These are phyloP conservation scores for Eucalyptus polyanthemos DNA, from an alignment of 345 rosid genomes.

Conservation along the genomic window DNA sequence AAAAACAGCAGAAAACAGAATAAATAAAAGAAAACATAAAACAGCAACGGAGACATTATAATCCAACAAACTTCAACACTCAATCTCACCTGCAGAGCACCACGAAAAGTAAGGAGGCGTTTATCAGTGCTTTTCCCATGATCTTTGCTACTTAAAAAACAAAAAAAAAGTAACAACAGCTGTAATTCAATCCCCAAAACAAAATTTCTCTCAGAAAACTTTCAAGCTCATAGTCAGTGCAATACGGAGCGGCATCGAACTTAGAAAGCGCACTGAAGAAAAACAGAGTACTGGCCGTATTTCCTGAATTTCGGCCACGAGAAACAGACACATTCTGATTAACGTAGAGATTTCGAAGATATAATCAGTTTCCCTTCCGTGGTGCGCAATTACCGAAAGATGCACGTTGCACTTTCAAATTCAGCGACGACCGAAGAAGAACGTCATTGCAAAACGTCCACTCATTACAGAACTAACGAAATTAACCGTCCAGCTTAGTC, in stretches of 20 bases:
- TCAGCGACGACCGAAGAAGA: background rate
- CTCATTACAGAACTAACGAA: background rate
- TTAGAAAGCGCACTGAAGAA: background rate
- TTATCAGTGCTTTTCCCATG: background rate
- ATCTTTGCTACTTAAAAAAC: background rate
- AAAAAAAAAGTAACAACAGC: background rate
- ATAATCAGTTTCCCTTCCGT: background rate
- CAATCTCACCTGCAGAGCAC: slow-evolving; percentile 37
- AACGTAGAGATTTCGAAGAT: background rate
- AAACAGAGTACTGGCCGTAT: background rate
- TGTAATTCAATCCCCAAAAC: background rate
- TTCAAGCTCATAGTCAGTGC: background rate
- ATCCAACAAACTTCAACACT: slow-evolving; percentile 68
- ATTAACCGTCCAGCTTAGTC: background rate
- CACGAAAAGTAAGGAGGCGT: background rate
- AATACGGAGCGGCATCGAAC: background rate
- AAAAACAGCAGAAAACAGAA: no score
- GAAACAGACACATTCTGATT: background rate
- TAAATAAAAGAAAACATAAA: no score
- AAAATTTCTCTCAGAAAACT: background rate
- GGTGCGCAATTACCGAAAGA: background rate
- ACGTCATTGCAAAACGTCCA: background rate
- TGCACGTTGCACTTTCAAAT: background rate
- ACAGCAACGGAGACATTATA: no score
- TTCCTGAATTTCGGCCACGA: background rate